Percentiles rank a stretch among this genome's conserved stretches.
phyloP scores from a whole-genome alignment of 208 protist genomes.

The Perkinsela sp. region DNA sequence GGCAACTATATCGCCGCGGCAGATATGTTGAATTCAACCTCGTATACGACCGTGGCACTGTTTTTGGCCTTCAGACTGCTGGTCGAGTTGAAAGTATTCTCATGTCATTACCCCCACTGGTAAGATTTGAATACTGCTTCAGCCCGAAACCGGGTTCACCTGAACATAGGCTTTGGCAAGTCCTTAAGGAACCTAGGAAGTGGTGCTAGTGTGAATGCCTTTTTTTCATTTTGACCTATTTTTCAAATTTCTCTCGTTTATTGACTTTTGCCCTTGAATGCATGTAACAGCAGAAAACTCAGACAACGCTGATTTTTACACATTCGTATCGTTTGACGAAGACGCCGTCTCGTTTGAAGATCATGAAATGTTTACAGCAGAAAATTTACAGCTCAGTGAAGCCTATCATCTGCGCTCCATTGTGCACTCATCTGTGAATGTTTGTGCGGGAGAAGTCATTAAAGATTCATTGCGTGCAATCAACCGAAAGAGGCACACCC shows the following conservation, averaged over 20 bases:
- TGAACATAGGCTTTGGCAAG: conserved; percentile 7
- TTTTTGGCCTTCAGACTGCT: conserved; percentile 48
- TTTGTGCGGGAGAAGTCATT: no score
- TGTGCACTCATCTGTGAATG: no score
- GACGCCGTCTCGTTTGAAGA: no score
- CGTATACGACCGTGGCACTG: conserved; percentile 25
- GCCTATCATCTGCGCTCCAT: no score
- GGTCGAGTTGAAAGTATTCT: conserved; percentile 54
- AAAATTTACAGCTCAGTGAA: background rate
- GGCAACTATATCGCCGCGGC: conserved; percentile 37
- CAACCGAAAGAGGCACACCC: no score
- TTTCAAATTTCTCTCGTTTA: background rate
- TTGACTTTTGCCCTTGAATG: no score
- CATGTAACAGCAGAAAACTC: no score
- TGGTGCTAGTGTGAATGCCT: background rate
- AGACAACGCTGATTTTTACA: background rate
- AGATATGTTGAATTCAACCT: conserved; percentile 55
- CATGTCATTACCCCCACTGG: conserved; percentile 36
- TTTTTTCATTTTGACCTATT: background rate
- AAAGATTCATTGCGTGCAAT: no score
- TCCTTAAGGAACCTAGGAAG: background rate
- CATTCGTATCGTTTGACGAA: background rate
- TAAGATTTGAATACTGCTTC: conserved; percentile 14
- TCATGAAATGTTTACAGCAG: background rate
- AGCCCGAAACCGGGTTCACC: conserved; percentile 7